A percentile compares a stretch with the other conserved stretches of the same genome.
phyloP scores from a whole-genome alignment of 805 yeast genomes.

The Metschnikowia henanensis region DNA sequence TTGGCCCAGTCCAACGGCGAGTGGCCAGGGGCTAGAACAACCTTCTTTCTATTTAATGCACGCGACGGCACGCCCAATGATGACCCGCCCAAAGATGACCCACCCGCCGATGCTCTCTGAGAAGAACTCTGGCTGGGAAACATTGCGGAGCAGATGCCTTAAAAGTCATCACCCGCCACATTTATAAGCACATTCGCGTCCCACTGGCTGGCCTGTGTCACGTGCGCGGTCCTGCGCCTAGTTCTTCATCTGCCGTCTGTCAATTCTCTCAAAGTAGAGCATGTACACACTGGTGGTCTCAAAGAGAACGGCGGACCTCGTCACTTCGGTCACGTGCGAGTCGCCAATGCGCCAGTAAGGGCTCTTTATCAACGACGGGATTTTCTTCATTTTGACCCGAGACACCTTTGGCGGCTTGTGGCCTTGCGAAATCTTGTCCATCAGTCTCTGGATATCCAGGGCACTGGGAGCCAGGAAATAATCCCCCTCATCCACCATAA shows the following conservation, averaged over 20 bases:
- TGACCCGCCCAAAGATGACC: slow-evolving; percentile 5
- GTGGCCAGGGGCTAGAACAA: slow-evolving; percentile 70
- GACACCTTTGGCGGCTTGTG: slow-evolving; percentile 11
- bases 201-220: too few species aligned
- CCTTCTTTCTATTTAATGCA: slow-evolving; percentile 42
- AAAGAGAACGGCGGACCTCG: slow-evolving; percentile 53
- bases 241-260: slow-evolving; percentile 18
- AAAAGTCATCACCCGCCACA: too few species aligned
- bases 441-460: slow-evolving; percentile 15
- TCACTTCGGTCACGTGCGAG: slow-evolving; percentile 62
- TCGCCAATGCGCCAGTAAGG: slow-evolving; percentile 92
- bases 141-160: slow-evolving; percentile 7
- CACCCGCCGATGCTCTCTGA: slow-evolving; percentile 29
- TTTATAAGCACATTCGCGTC: too few species aligned
- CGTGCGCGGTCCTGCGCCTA: slow-evolving; percentile 10
- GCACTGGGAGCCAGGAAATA: slow-evolving; percentile 27
- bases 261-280: slow-evolving; percentile 72
- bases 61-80: slow-evolving; percentile 17
- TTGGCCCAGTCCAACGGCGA: slow-evolving; percentile 89
- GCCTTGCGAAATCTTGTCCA: slow-evolving; percentile 13
- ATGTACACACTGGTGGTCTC: slow-evolving; percentile 82
- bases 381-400: slow-evolving; percentile 47
- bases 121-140: slow-evolving; percentile 32
- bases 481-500: slow-evolving; percentile 32
- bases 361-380: slow-evolving; percentile 52